Conservation (phyloP, 352 stramenopile species). For the Phytophthora palmivora region DNA sequence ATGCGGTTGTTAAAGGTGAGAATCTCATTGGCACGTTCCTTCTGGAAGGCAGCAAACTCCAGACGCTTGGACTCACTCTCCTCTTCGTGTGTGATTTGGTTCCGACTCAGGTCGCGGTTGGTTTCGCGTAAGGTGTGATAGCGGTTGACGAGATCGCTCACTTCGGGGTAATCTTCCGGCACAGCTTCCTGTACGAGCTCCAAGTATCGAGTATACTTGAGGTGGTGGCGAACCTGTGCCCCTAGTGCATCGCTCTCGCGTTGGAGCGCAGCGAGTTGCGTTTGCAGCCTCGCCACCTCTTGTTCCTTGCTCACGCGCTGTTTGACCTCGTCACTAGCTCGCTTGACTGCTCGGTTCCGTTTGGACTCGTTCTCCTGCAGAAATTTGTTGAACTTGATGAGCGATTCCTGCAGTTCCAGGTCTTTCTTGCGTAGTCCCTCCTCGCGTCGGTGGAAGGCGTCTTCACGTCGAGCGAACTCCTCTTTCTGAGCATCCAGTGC, state of each 20-base stretch:
- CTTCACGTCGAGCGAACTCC: conserved; percentile 90
- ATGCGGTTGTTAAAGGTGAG: conserved; percentile 93
- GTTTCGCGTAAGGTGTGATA: conserved; percentile 93
- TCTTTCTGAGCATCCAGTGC: conserved; percentile 95
- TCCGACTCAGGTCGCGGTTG: conserved; percentile 82
- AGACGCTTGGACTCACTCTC: conserved; percentile 88
- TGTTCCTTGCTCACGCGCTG: conserved; percentile 91
- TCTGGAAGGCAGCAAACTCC: conserved; percentile 87
- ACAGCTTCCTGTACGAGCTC: conserved; percentile 91
- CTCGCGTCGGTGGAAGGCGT: conserved; percentile 93
- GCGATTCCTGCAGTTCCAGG: conserved; percentile 93
- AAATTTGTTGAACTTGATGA: conserved; percentile 98
- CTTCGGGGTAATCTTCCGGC: conserved; percentile 93
- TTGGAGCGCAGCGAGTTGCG: conserved; percentile 72
- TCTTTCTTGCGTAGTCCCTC: conserved; percentile 94
- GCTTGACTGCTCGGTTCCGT: conserved; percentile 92
- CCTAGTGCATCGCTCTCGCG: conserved; percentile 72
- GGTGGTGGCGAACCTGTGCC: conserved; percentile 75
- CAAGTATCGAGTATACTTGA: conserved; percentile 91
- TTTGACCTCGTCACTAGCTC: conserved; percentile 93
- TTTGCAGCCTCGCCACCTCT: conserved; percentile 76
- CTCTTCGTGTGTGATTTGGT: conserved; percentile 83
- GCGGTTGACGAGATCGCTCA: conserved; percentile 92
- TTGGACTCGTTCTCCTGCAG: conserved; percentile 95
- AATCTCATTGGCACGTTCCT: conserved; percentile 93